Base-by-base conservation (phyloP, 768 basidiomycete species). In the Boletellus ananas region DNA sequence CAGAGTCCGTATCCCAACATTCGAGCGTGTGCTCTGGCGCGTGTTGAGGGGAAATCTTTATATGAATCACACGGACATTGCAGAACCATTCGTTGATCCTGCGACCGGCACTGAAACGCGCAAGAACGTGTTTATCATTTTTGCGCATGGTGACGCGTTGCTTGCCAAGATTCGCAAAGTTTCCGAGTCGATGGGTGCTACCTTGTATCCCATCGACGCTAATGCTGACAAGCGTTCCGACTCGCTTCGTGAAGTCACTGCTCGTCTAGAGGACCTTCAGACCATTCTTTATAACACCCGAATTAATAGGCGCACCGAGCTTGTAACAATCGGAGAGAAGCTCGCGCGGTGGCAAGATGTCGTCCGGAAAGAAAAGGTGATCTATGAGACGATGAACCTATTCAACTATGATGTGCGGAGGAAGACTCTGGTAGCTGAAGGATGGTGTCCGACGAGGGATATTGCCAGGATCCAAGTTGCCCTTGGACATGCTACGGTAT, bases 111-210 rank as follows among this genome's bases (percentile, higher is more conserved):
- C 72, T 17, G 90, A 94, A 72, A 89, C 88, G 18, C 83, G 89
- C 74, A 99, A 98, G 80, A 94, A 97, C 61, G 96, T 98, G 35
- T 99, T 99, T 75, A 95, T 99, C 72, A 98, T 99, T 65, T 99
- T 99, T 60, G 96, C 96, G 0, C 94, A 99, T 59, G 96, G 96
- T 16, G 85, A 90, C 34, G 84, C 87, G 17, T 75, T 98, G 18
- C 82, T 99, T 25, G 80, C 90, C 55, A 99, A 98, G 79, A 97
- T 99, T 64, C 90, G 94, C 66, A 97, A 94, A 69, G 90, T 99
- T 47, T 89, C 94, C 23, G 95, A 97, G 71, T 95, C 93, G n/a
- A 97, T 98, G 88, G 94, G 96, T 34, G 96, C 87, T 3, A 97
- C 93, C 0, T 74, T 98, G 48, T 98, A 95, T 71, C 92, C 94